A percentile compares a stretch with the other conserved stretches of the same genome.
Evolutionary conservation across 2,329 filamentous ascomycete species (phyloP).

Genomic region (Diplodia seriata): DNA sequence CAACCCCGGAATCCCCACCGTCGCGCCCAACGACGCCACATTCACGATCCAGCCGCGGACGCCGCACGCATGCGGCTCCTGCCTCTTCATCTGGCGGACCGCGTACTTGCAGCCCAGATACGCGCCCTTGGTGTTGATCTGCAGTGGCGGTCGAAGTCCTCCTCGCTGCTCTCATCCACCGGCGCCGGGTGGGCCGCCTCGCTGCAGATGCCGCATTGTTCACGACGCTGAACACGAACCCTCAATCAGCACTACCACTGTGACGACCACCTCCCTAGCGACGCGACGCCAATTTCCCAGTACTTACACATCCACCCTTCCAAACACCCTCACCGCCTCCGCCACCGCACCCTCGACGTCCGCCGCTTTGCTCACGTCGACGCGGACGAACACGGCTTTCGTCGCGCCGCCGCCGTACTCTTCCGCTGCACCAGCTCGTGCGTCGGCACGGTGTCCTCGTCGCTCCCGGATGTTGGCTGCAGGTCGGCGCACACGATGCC

Average conservation of each 20-base stretch:
- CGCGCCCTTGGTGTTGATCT: slow-evolving; percentile 47
- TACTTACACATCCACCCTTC: slow-evolving; percentile 46
- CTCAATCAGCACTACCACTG: no score
- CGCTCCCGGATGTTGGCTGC: neutral
- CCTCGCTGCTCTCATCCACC: slow-evolving; percentile 43
- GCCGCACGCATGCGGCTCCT: slow-evolving; percentile 40
- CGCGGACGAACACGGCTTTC: slow-evolving; percentile 36
- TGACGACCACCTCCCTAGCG: no score
- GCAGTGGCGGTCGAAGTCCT: slow-evolving; percentile 45
- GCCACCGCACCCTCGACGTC: slow-evolving; percentile 35
- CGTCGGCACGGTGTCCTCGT: neutral
- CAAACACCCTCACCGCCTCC: slow-evolving; percentile 40
- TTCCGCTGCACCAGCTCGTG: slow-evolving; percentile 33
- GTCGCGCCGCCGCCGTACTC: slow-evolving; percentile 17
- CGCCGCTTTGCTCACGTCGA: slow-evolving; percentile 39
- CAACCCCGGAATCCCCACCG: slow-evolving; percentile 42
- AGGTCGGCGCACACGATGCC: slow-evolving; percentile 37
- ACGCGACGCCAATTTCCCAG: no score
- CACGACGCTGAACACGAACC: no score
- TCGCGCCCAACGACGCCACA: slow-evolving; percentile 44
- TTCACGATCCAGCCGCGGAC: slow-evolving; percentile 51
- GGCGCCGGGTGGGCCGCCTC: slow-evolving; percentile 39
- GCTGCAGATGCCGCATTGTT: slow-evolving; percentile 47
- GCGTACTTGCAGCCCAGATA: slow-evolving; percentile 51
- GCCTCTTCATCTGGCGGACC: slow-evolving; percentile 46